Percentiles rank a stretch among this genome's conserved stretches.
Evolutionary conservation across 257 asterid genomes (phyloP).

Genomic region (Jasminum sambac): DNA sequence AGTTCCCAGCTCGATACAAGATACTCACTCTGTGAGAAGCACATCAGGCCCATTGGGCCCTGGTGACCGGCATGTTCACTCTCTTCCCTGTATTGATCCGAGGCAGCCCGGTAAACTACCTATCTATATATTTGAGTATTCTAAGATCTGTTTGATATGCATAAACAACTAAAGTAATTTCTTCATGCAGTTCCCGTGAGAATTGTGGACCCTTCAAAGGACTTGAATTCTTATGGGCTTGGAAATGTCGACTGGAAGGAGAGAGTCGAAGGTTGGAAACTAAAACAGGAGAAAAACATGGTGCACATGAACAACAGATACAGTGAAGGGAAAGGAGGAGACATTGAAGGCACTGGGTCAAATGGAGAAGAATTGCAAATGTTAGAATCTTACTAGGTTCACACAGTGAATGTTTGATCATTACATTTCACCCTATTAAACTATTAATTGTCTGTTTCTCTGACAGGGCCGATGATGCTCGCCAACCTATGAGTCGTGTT

Average conservation of each 20-base stretch:
- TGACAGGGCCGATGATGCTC: constrained; percentile 63
- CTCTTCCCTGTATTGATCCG: constrained; percentile 85
- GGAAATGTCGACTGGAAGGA: constrained; percentile 94
- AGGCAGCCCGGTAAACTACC: constrained; percentile 72
- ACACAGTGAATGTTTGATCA: neutral
- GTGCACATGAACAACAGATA: constrained; percentile 47
- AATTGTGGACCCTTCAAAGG: constrained; percentile 86
- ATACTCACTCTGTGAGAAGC: constrained; percentile 84
- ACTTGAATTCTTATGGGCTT: constrained; percentile 81
- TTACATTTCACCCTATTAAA: constrained; percentile 1
- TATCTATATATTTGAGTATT: neutral
- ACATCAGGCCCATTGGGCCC: constrained; percentile 97
- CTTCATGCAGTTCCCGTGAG: constrained; percentile 76
- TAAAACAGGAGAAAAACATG: constrained; percentile 62
- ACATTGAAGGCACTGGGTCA: constrained; percentile 69
- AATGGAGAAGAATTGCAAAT: constrained; percentile 75
- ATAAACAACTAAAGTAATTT: constrained; percentile 14
- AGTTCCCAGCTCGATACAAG: constrained; percentile 71
- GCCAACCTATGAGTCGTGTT: constrained; percentile 68
- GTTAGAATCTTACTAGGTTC: constrained; percentile 43
- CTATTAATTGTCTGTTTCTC: constrained; percentile 28
- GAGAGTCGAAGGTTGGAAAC: constrained; percentile 83
- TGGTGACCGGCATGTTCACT: constrained; percentile 63
- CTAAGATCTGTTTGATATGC: neutral
- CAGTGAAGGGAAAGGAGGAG: constrained; percentile 58